A percentile compares a stretch with the other conserved stretches of the same genome.
phyloP scores from a whole-genome alignment of 176 grass and related monocot genomes.

The Ensete ventricosum region DNA sequence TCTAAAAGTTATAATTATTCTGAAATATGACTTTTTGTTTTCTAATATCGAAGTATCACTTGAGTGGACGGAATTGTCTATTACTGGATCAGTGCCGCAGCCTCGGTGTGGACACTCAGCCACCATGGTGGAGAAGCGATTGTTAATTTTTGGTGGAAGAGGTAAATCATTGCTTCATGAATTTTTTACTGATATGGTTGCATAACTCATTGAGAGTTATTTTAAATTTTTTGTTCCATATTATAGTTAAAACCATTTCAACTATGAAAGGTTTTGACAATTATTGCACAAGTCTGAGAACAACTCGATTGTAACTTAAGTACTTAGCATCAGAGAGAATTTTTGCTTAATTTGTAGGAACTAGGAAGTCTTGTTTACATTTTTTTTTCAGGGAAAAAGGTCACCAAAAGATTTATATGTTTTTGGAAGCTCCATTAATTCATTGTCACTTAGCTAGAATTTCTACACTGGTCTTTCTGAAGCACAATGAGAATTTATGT shows the following conservation, averaged over 20 bases:
- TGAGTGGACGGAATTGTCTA: conserved; percentile 76
- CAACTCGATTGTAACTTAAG: not conserved
- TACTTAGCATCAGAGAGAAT: not conserved
- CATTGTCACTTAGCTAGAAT: not conserved
- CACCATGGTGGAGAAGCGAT: conserved; percentile 95
- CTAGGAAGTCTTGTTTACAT: no score
- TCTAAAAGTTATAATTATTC: no score
- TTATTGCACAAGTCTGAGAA: not conserved
- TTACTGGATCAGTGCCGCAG: conserved; percentile 62
- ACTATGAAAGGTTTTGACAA: not conserved
- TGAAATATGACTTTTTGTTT: not conserved
- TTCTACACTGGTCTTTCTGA: not conserved
- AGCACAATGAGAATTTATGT: not conserved
- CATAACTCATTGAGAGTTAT: not conserved
- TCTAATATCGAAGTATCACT: conserved; percentile 47
- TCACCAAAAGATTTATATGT: no score
- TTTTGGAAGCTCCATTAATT: not conserved
- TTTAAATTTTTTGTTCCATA: no score
- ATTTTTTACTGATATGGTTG: not conserved
- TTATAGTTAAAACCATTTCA: not conserved
- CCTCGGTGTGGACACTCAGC: conserved; percentile 88
- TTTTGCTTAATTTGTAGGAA: not conserved
- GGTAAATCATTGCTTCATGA: conserved; percentile 33
- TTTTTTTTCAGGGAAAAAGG: no score
- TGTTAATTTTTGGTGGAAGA: conserved; percentile 91